Percentiles rank a stretch among this genome's conserved stretches.
These are phyloP conservation scores for Suhomyces chickasaworum DNA, from an alignment of 1,139 yeast genomes.

Conservation along the genomic window DNA sequence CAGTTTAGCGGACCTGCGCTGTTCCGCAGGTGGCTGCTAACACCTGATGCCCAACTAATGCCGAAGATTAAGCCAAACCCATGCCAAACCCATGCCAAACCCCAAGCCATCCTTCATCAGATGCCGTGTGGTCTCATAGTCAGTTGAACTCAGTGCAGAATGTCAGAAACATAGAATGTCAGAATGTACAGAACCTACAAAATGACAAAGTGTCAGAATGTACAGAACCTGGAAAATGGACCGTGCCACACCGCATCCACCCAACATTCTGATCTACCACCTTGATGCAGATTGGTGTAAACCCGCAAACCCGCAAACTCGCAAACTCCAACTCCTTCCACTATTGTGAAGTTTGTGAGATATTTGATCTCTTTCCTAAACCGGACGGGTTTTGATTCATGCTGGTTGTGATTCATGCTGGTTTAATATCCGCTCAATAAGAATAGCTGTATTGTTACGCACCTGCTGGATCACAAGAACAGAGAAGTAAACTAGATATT, in stretches of 20 bases:
- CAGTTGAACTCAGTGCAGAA: not conserved
- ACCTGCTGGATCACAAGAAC: not conserved
- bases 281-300: not conserved
- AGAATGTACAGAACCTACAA: no score
- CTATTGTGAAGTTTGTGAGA: slow-evolving; percentile 6
- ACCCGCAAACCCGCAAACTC: no score
- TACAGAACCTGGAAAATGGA: no score
- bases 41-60: not conserved
- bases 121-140: not conserved
- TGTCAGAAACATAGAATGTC: no score
- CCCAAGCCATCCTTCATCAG: no score
- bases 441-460: not conserved
- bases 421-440: not conserved
- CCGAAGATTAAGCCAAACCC: no score
- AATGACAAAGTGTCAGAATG: no score
- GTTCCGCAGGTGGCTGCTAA: slow-evolving; percentile 3
- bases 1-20: slow-evolving; percentile 4
- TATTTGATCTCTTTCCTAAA: slow-evolving; percentile 4
- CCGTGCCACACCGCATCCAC: not conserved
- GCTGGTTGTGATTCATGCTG: not conserved
- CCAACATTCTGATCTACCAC: not conserved
- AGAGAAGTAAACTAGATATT: not conserved
- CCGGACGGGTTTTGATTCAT: slow-evolving; percentile 1
- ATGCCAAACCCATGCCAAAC: no score
- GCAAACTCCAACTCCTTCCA: not conserved